phyloP scores from a whole-genome alignment of 2,329 filamentous ascomycete genomes.

The Mycosphaerelloides madeirae region DNA sequence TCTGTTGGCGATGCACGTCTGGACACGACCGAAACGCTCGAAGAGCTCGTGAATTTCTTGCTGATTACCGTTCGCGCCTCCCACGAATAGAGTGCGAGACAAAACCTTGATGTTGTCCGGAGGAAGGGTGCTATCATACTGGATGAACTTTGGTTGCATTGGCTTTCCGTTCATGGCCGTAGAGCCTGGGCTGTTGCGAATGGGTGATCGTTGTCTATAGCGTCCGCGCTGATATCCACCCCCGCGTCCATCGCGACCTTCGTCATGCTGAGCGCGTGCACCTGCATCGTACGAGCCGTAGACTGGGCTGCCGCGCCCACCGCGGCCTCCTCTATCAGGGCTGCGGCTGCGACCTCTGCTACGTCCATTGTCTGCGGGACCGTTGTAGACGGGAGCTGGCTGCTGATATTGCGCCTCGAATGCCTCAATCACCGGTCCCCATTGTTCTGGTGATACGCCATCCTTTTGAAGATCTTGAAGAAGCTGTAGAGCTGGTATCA shows the following conservation, averaged over 20 bases:
- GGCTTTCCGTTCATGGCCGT: slow-evolving; percentile 31
- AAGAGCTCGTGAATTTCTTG: slow-evolving; percentile 78
- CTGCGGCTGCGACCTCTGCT: slow-evolving; percentile 64
- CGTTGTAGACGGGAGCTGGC: slow-evolving; percentile 16
- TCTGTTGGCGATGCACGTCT: slow-evolving; percentile 96
- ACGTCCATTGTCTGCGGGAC: slow-evolving; percentile 43
- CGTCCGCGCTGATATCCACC: slow-evolving; percentile 55
- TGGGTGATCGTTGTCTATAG: slow-evolving; percentile 81
- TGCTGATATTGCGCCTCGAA: slow-evolving; percentile 35
- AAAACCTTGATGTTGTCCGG: slow-evolving; percentile 81
- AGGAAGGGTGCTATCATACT: slow-evolving; percentile 70
- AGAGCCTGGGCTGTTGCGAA: slow-evolving; percentile 61
- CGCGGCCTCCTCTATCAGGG: slow-evolving; percentile 59
- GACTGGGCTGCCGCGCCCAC: slow-evolving; percentile 59
- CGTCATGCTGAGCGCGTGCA: slow-evolving; percentile 19
- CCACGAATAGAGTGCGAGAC: slow-evolving; percentile 92
- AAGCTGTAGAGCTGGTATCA: slow-evolving; percentile 68
- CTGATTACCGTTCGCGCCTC: slow-evolving; percentile 78
- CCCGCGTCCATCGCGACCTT: slow-evolving; percentile 16
- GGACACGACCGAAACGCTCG: slow-evolving; percentile 74
- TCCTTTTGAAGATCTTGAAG: slow-evolving; percentile 71
- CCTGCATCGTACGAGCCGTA: slow-evolving; percentile 65
- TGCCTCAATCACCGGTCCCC: slow-evolving; percentile 54
- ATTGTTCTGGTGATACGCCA: slow-evolving; percentile 73
- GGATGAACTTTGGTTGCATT: slow-evolving; percentile 67